A percentile compares a stretch with the other conserved stretches of the same genome.
Conservation (phyloP, 495 filamentous ascomycete genomes). For the Xylona heveae region DNA sequence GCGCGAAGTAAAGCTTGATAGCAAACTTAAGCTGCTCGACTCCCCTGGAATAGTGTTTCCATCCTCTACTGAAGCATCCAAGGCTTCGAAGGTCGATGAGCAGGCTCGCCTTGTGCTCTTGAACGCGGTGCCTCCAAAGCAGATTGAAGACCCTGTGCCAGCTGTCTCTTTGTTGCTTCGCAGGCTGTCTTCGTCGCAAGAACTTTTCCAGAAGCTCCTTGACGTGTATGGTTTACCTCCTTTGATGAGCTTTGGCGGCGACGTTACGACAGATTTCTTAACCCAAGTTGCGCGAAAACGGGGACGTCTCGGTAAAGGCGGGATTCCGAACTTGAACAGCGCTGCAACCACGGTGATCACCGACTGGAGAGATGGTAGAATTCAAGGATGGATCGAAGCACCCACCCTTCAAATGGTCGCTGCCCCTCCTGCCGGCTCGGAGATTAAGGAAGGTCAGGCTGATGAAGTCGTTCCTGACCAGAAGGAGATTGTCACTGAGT, state of each 20-base stretch:
- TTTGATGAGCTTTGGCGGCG: constrained; percentile 42
- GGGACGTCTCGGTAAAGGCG: constrained; percentile 71
- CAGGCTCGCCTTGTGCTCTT: constrained; percentile 73
- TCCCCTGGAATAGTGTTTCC: constrained; percentile 95
- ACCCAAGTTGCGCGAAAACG: constrained; percentile 86
- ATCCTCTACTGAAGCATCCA: constrained; percentile 24
- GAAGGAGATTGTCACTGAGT: constrained; percentile 75
- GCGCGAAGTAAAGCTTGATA: constrained; percentile 82
- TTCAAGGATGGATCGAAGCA: constrained; percentile 77
- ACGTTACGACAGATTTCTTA: constrained; percentile 77
- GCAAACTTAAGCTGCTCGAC: constrained; percentile 83
- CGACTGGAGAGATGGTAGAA: constrained; percentile 89
- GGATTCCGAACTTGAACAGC: constrained; percentile 67
- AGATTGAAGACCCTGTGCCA: constrained; percentile 77
- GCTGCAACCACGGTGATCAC: constrained; percentile 85
- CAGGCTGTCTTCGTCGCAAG: constrained; percentile 49
- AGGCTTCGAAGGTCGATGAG: constrained; percentile 43
- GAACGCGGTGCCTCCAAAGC: constrained; percentile 80
- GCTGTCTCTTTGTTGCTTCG: constrained; percentile 65
- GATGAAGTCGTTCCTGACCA: constrained; percentile 28
- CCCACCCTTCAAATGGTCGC: constrained; percentile 36
- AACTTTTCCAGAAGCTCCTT: constrained; percentile 51
- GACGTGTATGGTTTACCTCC: constrained; percentile 64
- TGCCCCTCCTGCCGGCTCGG: constrained; percentile 13
- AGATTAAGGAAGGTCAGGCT: constrained; percentile 15